Evolutionary conservation across 2,329 filamentous ascomycete genomes (phyloP), one percentile per base, ranked within the genome.

Genomic region (Geoglossum cookeanum): DNA sequence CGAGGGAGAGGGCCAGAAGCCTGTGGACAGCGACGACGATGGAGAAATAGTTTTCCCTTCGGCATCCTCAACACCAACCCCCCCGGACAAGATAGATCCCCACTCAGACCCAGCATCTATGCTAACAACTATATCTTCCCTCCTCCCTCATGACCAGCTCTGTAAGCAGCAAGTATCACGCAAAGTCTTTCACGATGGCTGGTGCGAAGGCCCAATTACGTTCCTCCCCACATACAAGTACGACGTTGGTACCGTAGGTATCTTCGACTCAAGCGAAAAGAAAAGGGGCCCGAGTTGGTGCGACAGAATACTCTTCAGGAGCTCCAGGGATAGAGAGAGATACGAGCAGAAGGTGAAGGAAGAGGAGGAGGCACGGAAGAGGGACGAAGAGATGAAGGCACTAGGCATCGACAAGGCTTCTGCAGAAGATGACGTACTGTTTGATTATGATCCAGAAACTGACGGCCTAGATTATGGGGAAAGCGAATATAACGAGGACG

Each of bases 141-240:
- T 98, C 1, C 71, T 98, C 1, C 84, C 88, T 0, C 91, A 97
- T 64, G 92, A 98, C 63, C 90, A 98, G 68, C 76, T 98, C 3
- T 77, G 75, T 3, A 78, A 81, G 58, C 79, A 87, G 59, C 89
- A 94, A 63, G 80, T 78, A 61, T 72, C 80, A 44, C 78, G 80
- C n/a, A 92, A 85, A 66, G 81, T 83, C 0, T 94, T 98, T 60
- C 80, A 94, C 59, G 87, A 95, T 60, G 91, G 90, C 0, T 98
- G 92, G 90, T 78, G 78, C 55, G 92, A 98, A 73, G 92, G 90
- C 0, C 76, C 81, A 0, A 90, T 98, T 58, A 80, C 80, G 0
- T 98, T 98, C 65, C 68, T 97, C 15, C 92, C 92, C 1, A 94
- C 92, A 0, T 98, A 98, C 70, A 98, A 98, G 68, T 98, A 98